Evolutionary conservation across 2,329 filamentous ascomycete genomes (phyloP), one percentile per base, ranked within the genome.

Genomic region (Acrocalymma vagum): DNA sequence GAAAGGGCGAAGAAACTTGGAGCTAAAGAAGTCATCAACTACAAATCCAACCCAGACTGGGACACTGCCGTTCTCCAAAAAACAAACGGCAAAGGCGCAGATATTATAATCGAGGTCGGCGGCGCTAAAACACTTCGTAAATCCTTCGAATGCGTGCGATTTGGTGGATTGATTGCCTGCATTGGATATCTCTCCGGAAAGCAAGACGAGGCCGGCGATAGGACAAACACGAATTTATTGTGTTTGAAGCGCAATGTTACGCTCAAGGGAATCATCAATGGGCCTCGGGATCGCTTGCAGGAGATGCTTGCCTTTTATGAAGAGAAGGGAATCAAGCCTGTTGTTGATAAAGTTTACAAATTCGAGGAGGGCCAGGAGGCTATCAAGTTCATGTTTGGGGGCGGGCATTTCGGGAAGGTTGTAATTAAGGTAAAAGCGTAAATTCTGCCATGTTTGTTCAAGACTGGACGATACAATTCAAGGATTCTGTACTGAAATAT

Each of bases 241-340:
- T 74, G 77, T 3, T 53, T 81, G 29, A 68, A 71, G 45, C 68
- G 76, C 15, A 81, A 74, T 27, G 75, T 80, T 1, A 81, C 78
- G 2, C 55, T 82, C 6, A 80, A 79, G 60, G 78, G 85, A 0
- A 78, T 87, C 6, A 55, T 86, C 18, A 86, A 86, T 60, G 85
- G 84, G 0, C 82, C 84, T 0, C 76, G 75, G 48, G 79, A 82
- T 47, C 69, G 76, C 26, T 78, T 76, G 13, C 70, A 72, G 41
- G 66, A 72, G 49, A 72, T 75, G 70, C 49, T 68, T 30, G 46
- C 51, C 30, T 74, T 76, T 43, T 75, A 74, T 47, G 58, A 66
- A 2, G 55, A 68, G 31, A 70, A 74, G 47, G 35, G 67, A 46
- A 72, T 75, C 14, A 63, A 58, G 20, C 71, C 72, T 0, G 69